Base-by-base conservation (phyloP, 2,329 filamentous ascomycete species). In the Colletotrichum karsti region DNA sequence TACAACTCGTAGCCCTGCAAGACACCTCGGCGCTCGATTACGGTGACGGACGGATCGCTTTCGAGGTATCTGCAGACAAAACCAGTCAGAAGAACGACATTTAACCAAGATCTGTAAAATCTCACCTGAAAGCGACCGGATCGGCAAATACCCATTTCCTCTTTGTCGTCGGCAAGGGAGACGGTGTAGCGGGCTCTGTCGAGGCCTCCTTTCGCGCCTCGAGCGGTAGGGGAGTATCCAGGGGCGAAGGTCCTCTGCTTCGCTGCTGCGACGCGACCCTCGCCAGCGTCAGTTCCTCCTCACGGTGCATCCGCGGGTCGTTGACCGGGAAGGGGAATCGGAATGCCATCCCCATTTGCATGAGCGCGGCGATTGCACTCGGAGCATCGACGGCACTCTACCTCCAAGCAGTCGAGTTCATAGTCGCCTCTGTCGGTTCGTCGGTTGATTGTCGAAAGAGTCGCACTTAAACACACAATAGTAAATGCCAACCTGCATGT, bases 1-100 rank as follows among this genome's bases (percentile, higher is more conserved):
- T 98, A 98, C 69, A 95, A 85, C 78, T 98, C 95, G 80, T 98
- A 98, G 72, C 95, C 95, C 69, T 88, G 83, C 6, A 99, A 86
- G 55, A 87, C 83, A 55, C 87, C 85, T 62, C 90, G 89, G 59
- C 92, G 91, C 73, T 95, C 89, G 71, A 97, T 84, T 7, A 97
- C 90, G 3, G 85, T 86, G 4, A 94, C 94, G 5, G 88, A 89
- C 1, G 90, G 84, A 71, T 98, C 96, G 76, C 97, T 93, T 82
- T 97, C 93, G 22, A 99, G 88, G 76, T 95, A 97, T 70, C 88
- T 90, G 71, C 10, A 42, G 12, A 18, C n/a, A 12, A 51, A n/a
- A 12, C 9, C 41, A 20, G 26, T 51, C 24, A 51, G 26, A 26
- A 7, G 13, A n/a, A n/a, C 3, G 13, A 10, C 8, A 6, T 24